A percentile compares a stretch with the other conserved stretches of the same genome.
Conservation (phyloP, 2,329 filamentous ascomycete genomes). For the Talaromyces sp. region DNA sequence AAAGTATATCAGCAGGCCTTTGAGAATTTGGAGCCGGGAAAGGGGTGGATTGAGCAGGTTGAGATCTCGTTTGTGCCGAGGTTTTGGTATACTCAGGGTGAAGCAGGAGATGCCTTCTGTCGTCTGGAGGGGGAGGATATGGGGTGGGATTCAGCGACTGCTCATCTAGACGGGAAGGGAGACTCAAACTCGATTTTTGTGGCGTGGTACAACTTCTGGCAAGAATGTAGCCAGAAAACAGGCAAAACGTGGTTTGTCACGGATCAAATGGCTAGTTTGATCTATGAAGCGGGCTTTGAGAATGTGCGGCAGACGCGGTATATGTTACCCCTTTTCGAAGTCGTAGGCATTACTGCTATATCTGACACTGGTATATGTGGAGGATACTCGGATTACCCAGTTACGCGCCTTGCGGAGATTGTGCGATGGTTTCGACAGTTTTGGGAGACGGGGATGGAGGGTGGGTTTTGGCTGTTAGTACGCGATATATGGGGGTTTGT, state of each 20-base stretch:
- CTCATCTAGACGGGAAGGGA: neutral
- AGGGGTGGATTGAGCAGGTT: conserved; percentile 38
- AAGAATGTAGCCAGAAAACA: conserved; percentile 31
- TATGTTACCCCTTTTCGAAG: conserved; percentile 25
- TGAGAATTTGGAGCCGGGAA: conserved; percentile 36
- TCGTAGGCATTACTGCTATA: neutral
- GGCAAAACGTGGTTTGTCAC: conserved; percentile 27
- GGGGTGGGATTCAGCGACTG: neutral
- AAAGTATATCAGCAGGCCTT: conserved; percentile 36
- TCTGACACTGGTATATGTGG: neutral
- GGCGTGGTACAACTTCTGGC: conserved; percentile 23
- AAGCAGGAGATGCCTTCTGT: conserved; percentile 23
- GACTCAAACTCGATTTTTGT: conserved; percentile 30
- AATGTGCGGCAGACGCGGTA: conserved; percentile 29
- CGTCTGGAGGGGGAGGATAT: neutral
- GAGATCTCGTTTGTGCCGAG: conserved; percentile 43
- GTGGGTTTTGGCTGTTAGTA: conserved; percentile 31
- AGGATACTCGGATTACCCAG: conserved; percentile 14
- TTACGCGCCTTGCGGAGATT: conserved; percentile 24
- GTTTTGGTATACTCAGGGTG: conserved; percentile 22
- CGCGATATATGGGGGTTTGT: conserved; percentile 28
- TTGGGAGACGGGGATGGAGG: conserved; percentile 32
- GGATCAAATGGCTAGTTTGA: conserved; percentile 29
- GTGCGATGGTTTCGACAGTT: conserved; percentile 27
- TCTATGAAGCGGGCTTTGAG: conserved; percentile 29